Evolutionary conservation across 345 rosid species (phyloP), one percentile per base, ranked within the genome.

Genomic region (Salix arbutifolia): DNA sequence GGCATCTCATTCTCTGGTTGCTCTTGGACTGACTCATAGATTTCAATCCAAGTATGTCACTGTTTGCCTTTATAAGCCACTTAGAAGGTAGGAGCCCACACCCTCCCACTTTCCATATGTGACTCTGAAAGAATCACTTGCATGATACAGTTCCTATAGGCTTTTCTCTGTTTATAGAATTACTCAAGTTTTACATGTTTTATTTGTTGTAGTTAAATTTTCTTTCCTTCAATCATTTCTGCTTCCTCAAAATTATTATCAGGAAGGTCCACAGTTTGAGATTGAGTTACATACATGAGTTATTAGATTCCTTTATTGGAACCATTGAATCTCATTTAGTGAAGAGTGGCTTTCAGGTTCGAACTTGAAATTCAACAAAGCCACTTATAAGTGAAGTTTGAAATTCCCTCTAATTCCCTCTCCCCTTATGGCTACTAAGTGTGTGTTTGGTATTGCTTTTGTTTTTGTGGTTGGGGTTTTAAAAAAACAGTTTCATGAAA

Each of bases 1-100:
- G 90, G 87, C 90, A 31, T 86, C 98, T 3, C 91, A 93, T 31
- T 87, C 98, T 3, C 82, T 91, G 30, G 90, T 96, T 70, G 89
- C 98, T 19, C 76, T 96, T 44, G 99, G 99, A 74, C 76, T 91
- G 78, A 91, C 97, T 12, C 94, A 93, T 75, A 82, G 99, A 88
- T 93, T 91, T 68, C 79, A 96, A 84, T 90, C 99, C 65, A 96
- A 92, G 77, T 93, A 93, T 72, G 94, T 92, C 50, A 91, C 99
- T 19, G 93, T 96, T 82, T 93, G 90, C 76, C 94, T 93, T 61
- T 91, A 91, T 78, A 96, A 93, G 87, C 96, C 97, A 1, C 87
- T 85, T 38, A 85, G 81, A 80, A 85, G 93, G 91, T 90, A 83
- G 80, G 65, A 33, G 37, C 37, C 37, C 37, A 33, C 37, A 70